phyloP scores from a whole-genome alignment of 2,329 filamentous ascomycete genomes.

The Mariannaea elegans region DNA sequence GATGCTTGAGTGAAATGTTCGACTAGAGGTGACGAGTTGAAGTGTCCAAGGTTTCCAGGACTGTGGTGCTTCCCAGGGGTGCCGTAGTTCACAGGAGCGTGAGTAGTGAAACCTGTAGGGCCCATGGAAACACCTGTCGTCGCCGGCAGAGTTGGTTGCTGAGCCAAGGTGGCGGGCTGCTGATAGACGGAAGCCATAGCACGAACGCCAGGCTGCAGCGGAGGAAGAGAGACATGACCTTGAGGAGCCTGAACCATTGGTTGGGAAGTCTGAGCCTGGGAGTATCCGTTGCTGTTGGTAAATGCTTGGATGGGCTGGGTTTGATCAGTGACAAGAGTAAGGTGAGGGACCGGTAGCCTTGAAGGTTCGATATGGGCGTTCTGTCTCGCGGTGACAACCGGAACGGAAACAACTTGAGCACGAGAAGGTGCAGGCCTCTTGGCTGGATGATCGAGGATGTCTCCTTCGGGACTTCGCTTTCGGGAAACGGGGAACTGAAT shows the following conservation, averaged over 20 bases:
- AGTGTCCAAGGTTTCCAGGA: slow-evolving; percentile 57
- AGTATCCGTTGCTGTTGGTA: slow-evolving; percentile 50
- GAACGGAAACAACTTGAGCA: slow-evolving; percentile 24
- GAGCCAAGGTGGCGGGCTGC: slow-evolving; percentile 54
- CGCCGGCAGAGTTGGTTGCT: slow-evolving; percentile 43
- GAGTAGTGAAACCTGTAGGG: slow-evolving; percentile 38
- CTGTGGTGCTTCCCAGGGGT: slow-evolving; percentile 65
- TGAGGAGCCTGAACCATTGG: slow-evolving; percentile 45
- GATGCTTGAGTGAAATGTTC: slow-evolving; percentile 65
- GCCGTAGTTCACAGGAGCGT: slow-evolving; percentile 51
- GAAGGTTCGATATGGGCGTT: slow-evolving; percentile 33
- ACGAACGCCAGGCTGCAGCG: slow-evolving; percentile 67
- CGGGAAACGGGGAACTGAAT: slow-evolving; percentile 51
- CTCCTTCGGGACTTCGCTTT: slow-evolving; percentile 62
- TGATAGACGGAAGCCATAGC: slow-evolving; percentile 83
- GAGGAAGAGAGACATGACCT: slow-evolving; percentile 65
- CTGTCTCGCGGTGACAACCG: slow-evolving; percentile 29
- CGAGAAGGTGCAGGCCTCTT: slow-evolving; percentile 55
- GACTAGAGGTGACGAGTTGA: slow-evolving; percentile 72
- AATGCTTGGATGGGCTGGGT: slow-evolving; percentile 41
- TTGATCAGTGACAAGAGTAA: slow-evolving; percentile 69
- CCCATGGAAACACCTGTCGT: slow-evolving; percentile 37
- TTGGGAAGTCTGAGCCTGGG: slow-evolving; percentile 33
- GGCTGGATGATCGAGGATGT: slow-evolving; percentile 61
- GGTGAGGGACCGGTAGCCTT: slow-evolving; percentile 74